Percentiles rank a stretch among this genome's conserved stretches.
These are phyloP conservation scores for Paracamarosporium sp. DNA, from an alignment of 2,329 filamentous ascomycete species.

Conservation along the genomic window DNA sequence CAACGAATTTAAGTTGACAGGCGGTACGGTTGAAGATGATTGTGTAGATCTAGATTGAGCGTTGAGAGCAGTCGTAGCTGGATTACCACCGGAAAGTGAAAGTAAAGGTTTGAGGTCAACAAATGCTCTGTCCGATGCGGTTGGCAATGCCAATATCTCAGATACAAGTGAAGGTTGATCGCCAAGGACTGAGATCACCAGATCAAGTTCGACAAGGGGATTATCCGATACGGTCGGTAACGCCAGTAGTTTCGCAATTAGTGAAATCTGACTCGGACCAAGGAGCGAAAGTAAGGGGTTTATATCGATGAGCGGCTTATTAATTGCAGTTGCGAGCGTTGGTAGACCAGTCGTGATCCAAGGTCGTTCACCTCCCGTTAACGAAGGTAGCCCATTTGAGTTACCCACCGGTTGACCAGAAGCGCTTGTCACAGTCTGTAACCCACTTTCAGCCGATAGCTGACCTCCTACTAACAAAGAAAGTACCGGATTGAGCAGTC, in stretches of 20 bases:
- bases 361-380: background rate
- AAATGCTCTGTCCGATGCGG: background rate
- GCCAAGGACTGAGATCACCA: background rate
- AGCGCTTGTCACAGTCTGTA: background rate
- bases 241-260: background rate
- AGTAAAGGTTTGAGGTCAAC: constrained; percentile 1
- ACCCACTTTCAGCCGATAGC: background rate
- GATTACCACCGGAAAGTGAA: background rate
- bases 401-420: background rate
- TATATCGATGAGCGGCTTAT: background rate
- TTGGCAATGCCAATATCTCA: background rate
- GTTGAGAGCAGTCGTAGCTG: background rate
- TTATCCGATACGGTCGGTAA: background rate
- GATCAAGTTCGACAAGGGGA: background rate
- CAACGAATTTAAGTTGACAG: background rate
- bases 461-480: background rate
- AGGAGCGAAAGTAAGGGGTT: background rate
- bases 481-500: background rate
- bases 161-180: background rate
- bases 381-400: background rate
- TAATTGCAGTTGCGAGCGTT: background rate
- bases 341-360: background rate
- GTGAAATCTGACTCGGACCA: background rate
- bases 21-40: background rate
- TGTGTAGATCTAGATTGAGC: background rate